Percentiles rank a stretch among this genome's conserved stretches.
phyloP scores from a whole-genome alignment of 768 basidiomycete species.

The Rhodosporidiobolus odoratus region DNA sequence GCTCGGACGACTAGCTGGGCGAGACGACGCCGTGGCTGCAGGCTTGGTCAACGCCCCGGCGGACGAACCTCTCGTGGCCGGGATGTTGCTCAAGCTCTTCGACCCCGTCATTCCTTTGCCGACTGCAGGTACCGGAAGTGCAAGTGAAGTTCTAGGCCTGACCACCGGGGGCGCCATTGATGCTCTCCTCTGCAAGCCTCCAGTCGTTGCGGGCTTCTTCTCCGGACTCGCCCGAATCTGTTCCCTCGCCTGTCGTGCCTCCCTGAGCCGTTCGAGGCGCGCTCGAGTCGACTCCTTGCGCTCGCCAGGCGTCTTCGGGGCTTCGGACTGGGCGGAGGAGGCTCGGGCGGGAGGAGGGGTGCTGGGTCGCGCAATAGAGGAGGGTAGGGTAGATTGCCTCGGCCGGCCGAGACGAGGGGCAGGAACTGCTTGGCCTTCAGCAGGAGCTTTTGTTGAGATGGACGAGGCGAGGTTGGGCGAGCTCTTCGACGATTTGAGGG shows the following conservation, averaged over 20 bases:
- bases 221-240: background rate
- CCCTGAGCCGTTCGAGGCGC: constrained; percentile 7
- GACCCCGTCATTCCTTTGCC: background rate
- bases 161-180: background rate
- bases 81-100: background rate
- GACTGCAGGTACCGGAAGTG: background rate
- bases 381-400: background rate
- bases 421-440: background rate
- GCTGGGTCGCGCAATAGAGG: too few relatives aligned
- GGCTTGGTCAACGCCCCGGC: too few relatives aligned
- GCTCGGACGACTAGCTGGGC: background rate
- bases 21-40: background rate
- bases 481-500: background rate
- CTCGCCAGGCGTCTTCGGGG: constrained; percentile 18
- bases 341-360: background rate
- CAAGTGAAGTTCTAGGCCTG: background rate
- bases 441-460: background rate
- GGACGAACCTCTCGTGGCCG: background rate
- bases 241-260: constrained; percentile 11
- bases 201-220: background rate
- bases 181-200: background rate
- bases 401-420: background rate
- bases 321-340: background rate
- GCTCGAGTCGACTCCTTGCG: constrained; percentile 26
- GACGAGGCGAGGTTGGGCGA: background rate